These are phyloP conservation scores for Salix dunnii DNA, from an alignment of 345 rosid genomes.

Conservation along the genomic window DNA sequence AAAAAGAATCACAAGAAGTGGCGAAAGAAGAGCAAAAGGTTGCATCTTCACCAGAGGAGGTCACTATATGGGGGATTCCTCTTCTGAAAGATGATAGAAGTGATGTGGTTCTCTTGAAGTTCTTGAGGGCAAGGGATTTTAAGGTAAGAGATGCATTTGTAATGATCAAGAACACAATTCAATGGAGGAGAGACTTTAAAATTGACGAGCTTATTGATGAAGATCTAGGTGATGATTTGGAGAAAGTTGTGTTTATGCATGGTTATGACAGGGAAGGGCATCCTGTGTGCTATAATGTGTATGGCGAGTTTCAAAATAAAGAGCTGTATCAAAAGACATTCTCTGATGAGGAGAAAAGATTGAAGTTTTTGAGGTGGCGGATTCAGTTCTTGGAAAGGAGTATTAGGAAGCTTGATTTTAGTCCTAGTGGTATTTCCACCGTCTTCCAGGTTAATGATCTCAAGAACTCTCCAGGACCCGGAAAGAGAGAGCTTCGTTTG, in stretches of 20 bases:
- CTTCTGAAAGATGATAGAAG: conserved; percentile 67
- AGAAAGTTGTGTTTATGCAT: conserved; percentile 85
- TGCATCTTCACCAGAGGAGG: conserved; percentile 30
- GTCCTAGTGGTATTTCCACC: conserved; percentile 69
- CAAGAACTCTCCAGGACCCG: conserved; percentile 81
- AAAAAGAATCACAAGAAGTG: conserved; percentile 8
- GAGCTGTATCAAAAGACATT: conserved; percentile 70
- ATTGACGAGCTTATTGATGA: conserved; percentile 64
- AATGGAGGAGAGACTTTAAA: conserved; percentile 67
- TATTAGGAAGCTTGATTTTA: conserved; percentile 79
- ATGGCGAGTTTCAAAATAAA: conserved; percentile 88
- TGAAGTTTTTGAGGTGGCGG: conserved; percentile 69
- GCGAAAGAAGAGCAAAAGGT: conserved; percentile 15
- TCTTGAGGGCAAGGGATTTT: conserved; percentile 82
- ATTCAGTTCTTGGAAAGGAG: conserved; percentile 90
- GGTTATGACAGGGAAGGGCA: conserved; percentile 81
- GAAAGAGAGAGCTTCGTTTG: conserved; percentile 68
- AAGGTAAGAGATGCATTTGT: conserved; percentile 61
- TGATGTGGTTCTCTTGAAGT: conserved; percentile 70
- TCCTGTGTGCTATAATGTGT: conserved; percentile 83
- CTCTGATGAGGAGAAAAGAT: conserved; percentile 68
- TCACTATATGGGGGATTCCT: conserved; percentile 70
- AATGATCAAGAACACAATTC: conserved; percentile 69
- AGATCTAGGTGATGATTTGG: conserved; percentile 74
- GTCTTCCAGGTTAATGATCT: conserved; percentile 84